Evolutionary conservation across 2,329 filamentous ascomycete species (phyloP), one percentile per base, ranked within the genome.

Genomic region (Chrysoporthe puriensis): DNA sequence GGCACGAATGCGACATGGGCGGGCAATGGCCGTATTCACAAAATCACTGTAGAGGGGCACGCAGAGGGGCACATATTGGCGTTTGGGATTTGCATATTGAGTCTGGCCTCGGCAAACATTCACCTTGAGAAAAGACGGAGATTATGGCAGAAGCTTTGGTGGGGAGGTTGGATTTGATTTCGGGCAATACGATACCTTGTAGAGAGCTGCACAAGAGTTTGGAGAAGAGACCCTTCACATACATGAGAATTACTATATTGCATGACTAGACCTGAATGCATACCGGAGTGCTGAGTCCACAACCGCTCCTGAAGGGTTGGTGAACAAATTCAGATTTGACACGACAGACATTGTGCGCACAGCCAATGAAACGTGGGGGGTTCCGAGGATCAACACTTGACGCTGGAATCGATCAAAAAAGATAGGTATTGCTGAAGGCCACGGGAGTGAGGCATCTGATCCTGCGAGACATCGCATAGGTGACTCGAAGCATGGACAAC

Each of bases 181-280:
- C n/a, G 26, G 32, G n/a, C 50, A n/a, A 43, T 32, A 60, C 40
- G 18, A 60, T 60, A 44, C 57, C 57, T 60, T 44, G 36, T 43
- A 59, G 7, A 43, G 21, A 59, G 21, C 50, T 46, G 44, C 44
- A 46, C 2, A 9, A 26, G 50, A 6, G 26, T 54, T 26, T 54
- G 26, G 13, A 42, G 34, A 21, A 7, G 18, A n/a, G 56, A 42
- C 36, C 26, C n/a, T 58, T 8, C 16, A 58, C 5, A 5, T 16
- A 21, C 21, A 16, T 3, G 13, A 58, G 34, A 42, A 4, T 56
- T 56, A 8, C 50, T 54, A 34, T 6, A 54, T 16, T 14, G 32
- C 26, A 34, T 8, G 21, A 54, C 14, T n/a, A 48, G 46, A 7
- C 18, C 5, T 48, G 46, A 48, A 21, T 21, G n/a, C n/a, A 48